phyloP scores from a whole-genome alignment of 192 early-diverging fungal genomes.

The Rhizophagus sp. region DNA sequence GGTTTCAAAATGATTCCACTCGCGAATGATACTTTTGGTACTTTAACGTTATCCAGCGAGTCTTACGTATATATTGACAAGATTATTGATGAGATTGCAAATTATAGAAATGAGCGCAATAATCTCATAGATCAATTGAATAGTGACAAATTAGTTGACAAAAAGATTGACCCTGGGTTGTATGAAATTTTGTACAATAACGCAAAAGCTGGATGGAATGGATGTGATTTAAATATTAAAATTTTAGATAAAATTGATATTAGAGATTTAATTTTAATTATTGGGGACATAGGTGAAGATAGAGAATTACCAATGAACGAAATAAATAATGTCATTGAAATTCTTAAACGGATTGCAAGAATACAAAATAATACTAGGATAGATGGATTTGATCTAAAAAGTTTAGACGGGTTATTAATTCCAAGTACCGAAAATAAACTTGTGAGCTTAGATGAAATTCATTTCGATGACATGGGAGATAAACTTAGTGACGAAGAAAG shows the following conservation, averaged over 20 bases:
- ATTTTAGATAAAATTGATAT: background rate
- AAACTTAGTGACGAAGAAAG: background rate
- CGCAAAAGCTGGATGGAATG: background rate
- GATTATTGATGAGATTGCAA: no score
- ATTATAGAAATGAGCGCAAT: no score
- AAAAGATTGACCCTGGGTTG: background rate
- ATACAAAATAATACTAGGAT: background rate
- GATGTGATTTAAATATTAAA: background rate
- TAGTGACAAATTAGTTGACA: background rate
- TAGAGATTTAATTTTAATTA: background rate
- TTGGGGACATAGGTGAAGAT: background rate
- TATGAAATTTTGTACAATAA: background rate
- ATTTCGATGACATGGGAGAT: background rate
- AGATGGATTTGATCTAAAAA: background rate
- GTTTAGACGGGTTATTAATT: background rate
- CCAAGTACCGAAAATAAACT: background rate
- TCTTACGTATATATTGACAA: no score
- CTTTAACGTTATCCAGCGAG: no score
- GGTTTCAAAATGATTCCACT: no score
- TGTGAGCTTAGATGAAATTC: background rate
- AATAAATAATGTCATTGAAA: background rate
- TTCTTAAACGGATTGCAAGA: background rate
- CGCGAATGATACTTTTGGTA: no score
- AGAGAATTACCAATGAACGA: background rate
- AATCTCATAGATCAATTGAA: background rate